Conservation (phyloP, 768 basidiomycete genomes). For the Omphalotus guepiniiformis region DNA sequence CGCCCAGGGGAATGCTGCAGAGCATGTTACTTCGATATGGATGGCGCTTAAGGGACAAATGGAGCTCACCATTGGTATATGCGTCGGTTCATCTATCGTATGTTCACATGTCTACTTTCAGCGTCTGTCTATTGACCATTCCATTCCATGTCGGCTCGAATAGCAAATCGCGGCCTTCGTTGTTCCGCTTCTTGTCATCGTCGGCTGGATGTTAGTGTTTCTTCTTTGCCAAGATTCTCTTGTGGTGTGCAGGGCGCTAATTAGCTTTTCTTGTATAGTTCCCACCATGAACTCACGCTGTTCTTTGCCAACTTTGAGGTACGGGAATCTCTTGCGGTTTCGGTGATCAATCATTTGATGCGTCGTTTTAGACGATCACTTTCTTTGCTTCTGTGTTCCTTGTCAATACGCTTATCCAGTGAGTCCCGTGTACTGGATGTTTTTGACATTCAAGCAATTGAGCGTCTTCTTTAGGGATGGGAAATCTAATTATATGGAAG, state of each 20-base stretch:
- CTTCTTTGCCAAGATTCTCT: not conserved
- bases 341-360: not conserved
- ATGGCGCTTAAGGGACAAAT: slow-evolving; percentile 81
- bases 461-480: slow-evolving; percentile 50
- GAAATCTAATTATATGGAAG: slow-evolving; percentile 91
- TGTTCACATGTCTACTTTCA: slow-evolving; percentile 22
- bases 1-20: slow-evolving; percentile 70
- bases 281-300: slow-evolving; percentile 68
- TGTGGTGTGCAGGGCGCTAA: not conserved
- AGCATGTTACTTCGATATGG: slow-evolving; percentile 83
- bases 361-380: slow-evolving; percentile 57
- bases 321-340: slow-evolving; percentile 8
- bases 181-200: slow-evolving; percentile 80
- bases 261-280: slow-evolving; percentile 29
- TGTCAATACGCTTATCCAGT: slow-evolving; percentile 80
- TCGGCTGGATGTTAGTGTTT: slow-evolving; percentile 75
- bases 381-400: slow-evolving; percentile 87
- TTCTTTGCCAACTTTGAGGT: slow-evolving; percentile 89
- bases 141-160: not conserved
- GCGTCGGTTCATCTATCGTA: slow-evolving; percentile 79
- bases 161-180: slow-evolving; percentile 88
- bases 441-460: slow-evolving; percentile 2
- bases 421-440: slow-evolving; percentile 21
- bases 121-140: not conserved
- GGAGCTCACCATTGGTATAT: slow-evolving; percentile 74